Percentiles rank a stretch among this genome's conserved stretches.
These are phyloP conservation scores for Dictyostelium purpureum DNA, from an alignment of 78 protist genomes.

Conservation along the genomic window DNA sequence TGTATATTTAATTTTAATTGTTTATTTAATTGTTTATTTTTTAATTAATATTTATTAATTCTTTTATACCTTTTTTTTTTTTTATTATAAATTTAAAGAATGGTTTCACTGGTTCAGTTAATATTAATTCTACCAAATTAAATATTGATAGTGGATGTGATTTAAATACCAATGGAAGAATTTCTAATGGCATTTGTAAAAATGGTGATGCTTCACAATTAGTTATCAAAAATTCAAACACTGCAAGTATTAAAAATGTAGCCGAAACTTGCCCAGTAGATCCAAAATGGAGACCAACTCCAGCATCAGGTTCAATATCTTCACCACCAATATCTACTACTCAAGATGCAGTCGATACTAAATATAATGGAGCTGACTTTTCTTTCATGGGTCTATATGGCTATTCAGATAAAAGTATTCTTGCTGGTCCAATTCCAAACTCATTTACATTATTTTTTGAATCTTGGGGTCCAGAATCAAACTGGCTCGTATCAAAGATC, in stretches of 20 bases:
- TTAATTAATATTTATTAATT: too few species aligned
- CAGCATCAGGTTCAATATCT: not conserved
- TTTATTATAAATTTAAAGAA: too few species aligned
- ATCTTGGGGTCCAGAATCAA: not conserved
- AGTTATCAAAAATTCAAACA: not conserved
- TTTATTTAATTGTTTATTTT: too few species aligned
- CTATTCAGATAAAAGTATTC: not conserved
- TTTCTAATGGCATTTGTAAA: constrained; percentile 12
- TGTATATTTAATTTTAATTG: too few species aligned
- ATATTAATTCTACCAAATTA: not conserved
- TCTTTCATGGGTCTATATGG: not conserved
- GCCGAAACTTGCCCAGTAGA: not conserved
- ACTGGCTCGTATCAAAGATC: not conserved
- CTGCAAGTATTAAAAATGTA: not conserved
- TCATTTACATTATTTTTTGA: constrained; percentile 17
- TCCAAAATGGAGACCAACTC: constrained; percentile 42
- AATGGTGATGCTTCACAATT: not conserved
- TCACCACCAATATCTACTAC: constrained; percentile 20
- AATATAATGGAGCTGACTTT: not conserved
- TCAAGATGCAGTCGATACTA: not conserved
- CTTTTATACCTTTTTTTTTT: not conserved
- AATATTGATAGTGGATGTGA: not conserved
- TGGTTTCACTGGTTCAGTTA: not conserved
- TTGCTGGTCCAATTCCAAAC: not conserved
- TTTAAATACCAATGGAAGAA: not conserved